These are phyloP conservation scores for Septoria petroselini DNA, from an alignment of 2,329 filamentous ascomycete genomes.

Conservation along the genomic window DNA sequence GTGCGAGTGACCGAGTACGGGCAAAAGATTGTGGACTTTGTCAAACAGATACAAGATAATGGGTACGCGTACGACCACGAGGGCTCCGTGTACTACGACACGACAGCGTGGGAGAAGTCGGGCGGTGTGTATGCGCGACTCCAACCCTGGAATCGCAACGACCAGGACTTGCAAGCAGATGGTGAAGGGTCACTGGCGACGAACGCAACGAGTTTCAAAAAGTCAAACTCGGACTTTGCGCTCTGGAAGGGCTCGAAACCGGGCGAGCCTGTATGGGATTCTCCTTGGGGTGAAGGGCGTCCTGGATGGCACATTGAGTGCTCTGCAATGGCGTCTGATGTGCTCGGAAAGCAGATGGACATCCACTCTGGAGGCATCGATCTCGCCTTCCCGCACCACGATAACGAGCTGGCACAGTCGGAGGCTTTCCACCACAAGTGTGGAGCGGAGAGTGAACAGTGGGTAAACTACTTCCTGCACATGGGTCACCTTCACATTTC, in stretches of 20 bases:
- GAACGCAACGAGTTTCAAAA: conserved; percentile 59
- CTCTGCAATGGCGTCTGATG: conserved; percentile 88
- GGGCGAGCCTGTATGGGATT: conserved; percentile 87
- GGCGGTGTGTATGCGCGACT: conserved; percentile 84
- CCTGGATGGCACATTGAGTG: conserved; percentile 98
- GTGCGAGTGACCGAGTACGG: conserved; percentile 93
- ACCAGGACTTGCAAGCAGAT: conserved; percentile 79
- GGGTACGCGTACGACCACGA: conserved; percentile 70
- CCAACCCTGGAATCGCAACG: conserved; percentile 78
- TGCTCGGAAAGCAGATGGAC: conserved; percentile 82
- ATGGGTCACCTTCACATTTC: conserved; percentile 90
- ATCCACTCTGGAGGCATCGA: conserved; percentile 93
- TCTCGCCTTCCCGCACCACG: conserved; percentile 85
- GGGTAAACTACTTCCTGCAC: conserved; percentile 95
- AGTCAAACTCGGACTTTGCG: conserved; percentile 78
- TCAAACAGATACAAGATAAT: conserved; percentile 77
- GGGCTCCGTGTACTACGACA: conserved; percentile 93
- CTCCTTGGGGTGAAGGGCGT: conserved; percentile 79
- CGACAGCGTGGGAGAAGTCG: conserved; percentile 74
- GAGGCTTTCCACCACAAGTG: conserved; percentile 70
- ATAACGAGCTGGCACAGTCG: conserved; percentile 86
- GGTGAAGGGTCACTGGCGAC: conserved; percentile 77
- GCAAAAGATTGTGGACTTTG: conserved; percentile 79
- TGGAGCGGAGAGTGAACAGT: conserved; percentile 53
- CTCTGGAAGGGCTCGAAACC: conserved; percentile 91